phyloP scores from a whole-genome alignment of 345 rosid species.

The Camelina sativa region DNA sequence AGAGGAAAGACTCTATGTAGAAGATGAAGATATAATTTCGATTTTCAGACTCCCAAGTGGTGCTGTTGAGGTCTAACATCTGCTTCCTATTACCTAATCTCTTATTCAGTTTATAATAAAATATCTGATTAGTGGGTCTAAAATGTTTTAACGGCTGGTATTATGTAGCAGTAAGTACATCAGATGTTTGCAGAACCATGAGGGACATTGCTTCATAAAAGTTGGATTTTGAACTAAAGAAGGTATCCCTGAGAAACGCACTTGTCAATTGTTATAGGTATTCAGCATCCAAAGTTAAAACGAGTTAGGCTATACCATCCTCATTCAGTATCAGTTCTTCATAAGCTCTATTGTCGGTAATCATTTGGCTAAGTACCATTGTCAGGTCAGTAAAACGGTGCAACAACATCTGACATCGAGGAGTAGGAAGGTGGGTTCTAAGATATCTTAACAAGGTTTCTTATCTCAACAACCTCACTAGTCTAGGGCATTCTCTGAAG shows the following conservation, averaged over 20 bases:
- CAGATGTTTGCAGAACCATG: constrained; percentile 3
- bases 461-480: constrained; percentile 13
- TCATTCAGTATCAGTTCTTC: background rate
- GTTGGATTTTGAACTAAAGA: constrained; percentile 18
- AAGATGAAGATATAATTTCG: background rate
- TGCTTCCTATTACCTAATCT: background rate
- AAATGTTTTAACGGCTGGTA: background rate
- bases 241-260: background rate
- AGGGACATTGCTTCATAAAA: background rate
- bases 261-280: constrained; percentile 6
- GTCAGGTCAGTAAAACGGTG: constrained; percentile 22
- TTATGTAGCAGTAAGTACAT: constrained; percentile 5
- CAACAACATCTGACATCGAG: constrained; percentile 8
- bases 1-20: background rate
- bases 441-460: constrained; percentile 6
- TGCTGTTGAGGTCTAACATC: background rate
- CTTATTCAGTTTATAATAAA: background rate
- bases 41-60: background rate
- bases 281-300: constrained; percentile 9
- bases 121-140: background rate
- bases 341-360: background rate
- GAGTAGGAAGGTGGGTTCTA: constrained; percentile 15
- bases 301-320: background rate
- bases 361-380: background rate
- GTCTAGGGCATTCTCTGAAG: constrained; percentile 1